Evolutionary conservation across 2,329 filamentous ascomycete species (phyloP).

Genomic region (Colletotrichum abscissum): DNA sequence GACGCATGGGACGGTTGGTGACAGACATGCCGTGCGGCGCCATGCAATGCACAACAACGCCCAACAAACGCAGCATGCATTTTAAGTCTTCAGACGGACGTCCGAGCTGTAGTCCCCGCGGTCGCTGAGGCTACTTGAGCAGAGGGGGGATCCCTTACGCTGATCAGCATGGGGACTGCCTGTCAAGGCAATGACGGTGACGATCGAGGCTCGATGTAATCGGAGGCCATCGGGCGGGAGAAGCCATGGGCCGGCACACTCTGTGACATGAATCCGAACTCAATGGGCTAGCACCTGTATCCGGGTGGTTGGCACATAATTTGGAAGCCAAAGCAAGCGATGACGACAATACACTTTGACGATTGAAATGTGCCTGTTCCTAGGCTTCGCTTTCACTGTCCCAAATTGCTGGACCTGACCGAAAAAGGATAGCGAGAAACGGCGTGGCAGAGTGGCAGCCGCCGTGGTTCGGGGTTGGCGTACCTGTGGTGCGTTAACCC

Average conservation of each 20-base stretch:
- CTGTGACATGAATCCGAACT: slow-evolving; percentile 21
- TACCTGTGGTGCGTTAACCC: background rate
- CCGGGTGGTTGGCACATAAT: background rate
- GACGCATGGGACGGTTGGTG: slow-evolving; percentile 12
- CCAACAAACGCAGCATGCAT: background rate
- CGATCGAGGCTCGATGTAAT: slow-evolving; percentile 29
- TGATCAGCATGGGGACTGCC: slow-evolving; percentile 21
- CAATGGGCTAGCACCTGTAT: background rate
- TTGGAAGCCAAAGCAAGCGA: background rate
- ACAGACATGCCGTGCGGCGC: slow-evolving; percentile 1
- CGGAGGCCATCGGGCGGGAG: slow-evolving; percentile 16
- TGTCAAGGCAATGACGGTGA: slow-evolving; percentile 8
- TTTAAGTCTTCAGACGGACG: slow-evolving; percentile 11
- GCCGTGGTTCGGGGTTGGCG: slow-evolving; percentile 1
- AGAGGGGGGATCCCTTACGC: background rate
- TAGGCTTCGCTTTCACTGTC: background rate
- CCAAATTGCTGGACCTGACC: background rate
- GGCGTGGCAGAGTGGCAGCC: background rate
- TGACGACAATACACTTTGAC: slow-evolving; percentile 9
- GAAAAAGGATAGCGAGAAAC: background rate
- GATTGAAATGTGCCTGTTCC: background rate
- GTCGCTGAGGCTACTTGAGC: slow-evolving; percentile 14
- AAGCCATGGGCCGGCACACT: slow-evolving; percentile 13
- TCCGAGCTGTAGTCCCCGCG: background rate
- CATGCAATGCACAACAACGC: slow-evolving; percentile 15